Evolutionary conservation across 257 asterid genomes (phyloP).

Genomic region (Przewalskia tangutica): DNA sequence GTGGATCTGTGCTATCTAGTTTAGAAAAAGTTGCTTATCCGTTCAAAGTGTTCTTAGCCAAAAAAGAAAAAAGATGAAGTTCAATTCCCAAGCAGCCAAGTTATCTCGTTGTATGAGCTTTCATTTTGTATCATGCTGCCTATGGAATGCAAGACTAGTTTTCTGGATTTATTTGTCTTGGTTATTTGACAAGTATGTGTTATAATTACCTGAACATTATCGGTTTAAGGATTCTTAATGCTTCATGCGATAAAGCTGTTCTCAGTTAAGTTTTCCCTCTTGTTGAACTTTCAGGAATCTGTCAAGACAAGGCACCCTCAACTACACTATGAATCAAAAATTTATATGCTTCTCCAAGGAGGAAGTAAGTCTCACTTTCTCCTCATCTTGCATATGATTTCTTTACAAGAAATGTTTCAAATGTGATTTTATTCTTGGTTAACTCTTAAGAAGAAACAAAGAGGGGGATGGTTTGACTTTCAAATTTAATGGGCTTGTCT

Average conservation of each 20-base stretch:
- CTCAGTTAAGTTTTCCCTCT: not conserved
- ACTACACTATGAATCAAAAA: constrained; percentile 82
- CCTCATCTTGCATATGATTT: not conserved
- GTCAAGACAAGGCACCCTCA: constrained; percentile 81
- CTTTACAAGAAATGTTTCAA: not conserved
- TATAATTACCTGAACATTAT: not conserved
- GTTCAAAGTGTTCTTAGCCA: not conserved
- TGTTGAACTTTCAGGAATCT: constrained; percentile 44
- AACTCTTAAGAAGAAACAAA: not conserved
- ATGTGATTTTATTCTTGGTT: not conserved
- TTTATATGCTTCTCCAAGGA: constrained; percentile 85
- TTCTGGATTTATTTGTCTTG: not conserved
- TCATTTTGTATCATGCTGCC: not conserved
- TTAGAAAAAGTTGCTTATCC: not conserved
- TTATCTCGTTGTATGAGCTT: not conserved
- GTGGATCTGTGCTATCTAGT: not conserved
- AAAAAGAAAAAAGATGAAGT: not conserved
- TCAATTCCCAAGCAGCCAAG: not conserved
- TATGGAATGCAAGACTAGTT: not conserved
- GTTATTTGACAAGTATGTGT: not conserved
- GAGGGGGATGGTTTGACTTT: not conserved
- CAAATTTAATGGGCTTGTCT: not conserved
- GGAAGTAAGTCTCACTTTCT: constrained; percentile 56
- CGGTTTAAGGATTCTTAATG: not conserved
- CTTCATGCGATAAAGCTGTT: not conserved